Evolutionary conservation across 108 stramenopile genomes (phyloP).

Genomic region (Cyclostephanos tholiformis): DNA sequence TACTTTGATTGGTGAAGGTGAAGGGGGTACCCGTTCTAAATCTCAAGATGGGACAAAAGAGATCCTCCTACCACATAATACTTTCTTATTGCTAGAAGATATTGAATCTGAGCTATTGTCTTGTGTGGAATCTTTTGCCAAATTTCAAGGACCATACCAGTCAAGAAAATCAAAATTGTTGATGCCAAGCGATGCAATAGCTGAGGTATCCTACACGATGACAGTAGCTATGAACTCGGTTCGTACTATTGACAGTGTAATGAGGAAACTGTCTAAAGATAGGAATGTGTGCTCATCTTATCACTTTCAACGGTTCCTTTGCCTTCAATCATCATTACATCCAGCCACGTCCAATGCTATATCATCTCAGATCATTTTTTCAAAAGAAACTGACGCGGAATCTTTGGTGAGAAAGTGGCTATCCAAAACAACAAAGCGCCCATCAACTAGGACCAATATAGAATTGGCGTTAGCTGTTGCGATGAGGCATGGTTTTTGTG

Average conservation of each 20-base stretch:
- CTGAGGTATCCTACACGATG: slow-evolving; percentile 20
- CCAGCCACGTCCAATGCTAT: background rate
- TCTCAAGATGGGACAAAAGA: slow-evolving; percentile 2
- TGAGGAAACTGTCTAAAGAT: slow-evolving; percentile 42
- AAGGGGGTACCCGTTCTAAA: slow-evolving; percentile 7
- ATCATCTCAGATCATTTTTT: background rate
- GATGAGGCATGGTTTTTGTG: slow-evolving; percentile 27
- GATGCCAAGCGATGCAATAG: background rate
- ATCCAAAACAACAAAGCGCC: background rate
- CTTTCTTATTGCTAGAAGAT: slow-evolving; percentile 12
- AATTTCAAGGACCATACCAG: background rate
- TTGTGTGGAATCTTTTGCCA: slow-evolving; percentile 1
- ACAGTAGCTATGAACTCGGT: slow-evolving; percentile 14
- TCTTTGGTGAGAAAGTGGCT: slow-evolving; percentile 39
- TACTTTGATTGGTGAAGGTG: background rate
- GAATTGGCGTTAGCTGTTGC: slow-evolving; percentile 22
- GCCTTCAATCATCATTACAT: slow-evolving; percentile 1
- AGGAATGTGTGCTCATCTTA: slow-evolving; percentile 29
- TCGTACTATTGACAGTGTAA: slow-evolving; percentile 26
- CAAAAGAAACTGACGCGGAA: slow-evolving; percentile 16
- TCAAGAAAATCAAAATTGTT: background rate
- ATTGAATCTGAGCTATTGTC: slow-evolving; percentile 17
- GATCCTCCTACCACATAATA: slow-evolving; percentile 6
- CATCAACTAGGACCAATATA: slow-evolving; percentile 8
- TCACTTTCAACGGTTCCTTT: slow-evolving; percentile 38